Evolutionary conservation across 495 filamentous ascomycete genomes (phyloP).

Genomic region (Penicillium psychrofluorescens): DNA sequence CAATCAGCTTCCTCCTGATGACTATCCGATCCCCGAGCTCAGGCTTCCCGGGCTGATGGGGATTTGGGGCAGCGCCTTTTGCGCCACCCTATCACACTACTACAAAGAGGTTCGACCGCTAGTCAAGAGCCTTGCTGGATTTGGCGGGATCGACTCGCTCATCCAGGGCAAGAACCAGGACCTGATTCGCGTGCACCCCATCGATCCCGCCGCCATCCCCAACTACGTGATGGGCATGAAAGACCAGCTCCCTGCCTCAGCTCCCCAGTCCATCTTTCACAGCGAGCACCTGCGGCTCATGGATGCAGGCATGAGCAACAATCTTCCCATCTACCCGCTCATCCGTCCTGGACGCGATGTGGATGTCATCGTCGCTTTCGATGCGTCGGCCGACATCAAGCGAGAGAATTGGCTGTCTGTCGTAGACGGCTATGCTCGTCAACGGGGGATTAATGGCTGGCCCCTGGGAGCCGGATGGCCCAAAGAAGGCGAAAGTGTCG

Average conservation of each 20-base stretch:
- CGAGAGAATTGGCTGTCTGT: conserved; percentile 90
- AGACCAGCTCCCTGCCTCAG: conserved; percentile 60
- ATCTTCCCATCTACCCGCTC: conserved; percentile 89
- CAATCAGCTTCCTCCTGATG: conserved; percentile 47
- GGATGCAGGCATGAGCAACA: conserved; percentile 98
- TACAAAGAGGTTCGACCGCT: conserved; percentile 86
- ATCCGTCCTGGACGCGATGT: conserved; percentile 80
- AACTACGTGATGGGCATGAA: conserved; percentile 82
- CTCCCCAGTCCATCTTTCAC: conserved; percentile 65
- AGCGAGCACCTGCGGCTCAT: conserved; percentile 74
- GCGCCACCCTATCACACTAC: conserved; percentile 89
- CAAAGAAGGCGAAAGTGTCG: conserved; percentile 40
- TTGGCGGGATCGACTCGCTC: conserved; percentile 74
- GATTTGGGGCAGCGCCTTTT: conserved; percentile 93
- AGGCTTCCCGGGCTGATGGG: conserved; percentile 78
- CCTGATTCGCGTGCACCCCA: conserved; percentile 81
- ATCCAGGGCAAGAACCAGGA: conserved; percentile 77
- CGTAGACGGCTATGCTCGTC: conserved; percentile 83
- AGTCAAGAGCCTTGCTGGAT: conserved; percentile 63
- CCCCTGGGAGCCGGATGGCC: conserved; percentile 91
- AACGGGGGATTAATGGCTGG: conserved; percentile 88
- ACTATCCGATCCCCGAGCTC: conserved; percentile 67
- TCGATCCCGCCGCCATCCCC: conserved; percentile 80
- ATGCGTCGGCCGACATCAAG: conserved; percentile 76
- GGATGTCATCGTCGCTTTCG: conserved; percentile 86